phyloP scores from a whole-genome alignment of 768 basidiomycete species.

The Lactarius deliciosus region DNA sequence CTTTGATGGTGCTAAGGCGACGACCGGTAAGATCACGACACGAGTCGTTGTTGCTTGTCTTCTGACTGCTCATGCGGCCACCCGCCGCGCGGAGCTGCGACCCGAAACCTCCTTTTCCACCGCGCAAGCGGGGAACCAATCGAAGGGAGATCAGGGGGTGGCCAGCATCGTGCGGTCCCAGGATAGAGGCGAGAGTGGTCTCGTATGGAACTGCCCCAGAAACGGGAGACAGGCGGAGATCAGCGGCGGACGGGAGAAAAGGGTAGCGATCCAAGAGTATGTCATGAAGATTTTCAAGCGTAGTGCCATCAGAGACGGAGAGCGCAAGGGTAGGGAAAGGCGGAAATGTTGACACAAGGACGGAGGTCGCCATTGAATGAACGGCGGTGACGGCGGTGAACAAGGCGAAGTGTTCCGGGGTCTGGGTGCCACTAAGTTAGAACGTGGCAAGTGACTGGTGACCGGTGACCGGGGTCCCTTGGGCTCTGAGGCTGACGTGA shows the following conservation, averaged over 20 bases:
- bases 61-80: constrained; percentile 95
- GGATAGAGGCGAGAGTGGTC: constrained; percentile 40
- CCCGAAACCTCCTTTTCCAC: constrained; percentile 98
- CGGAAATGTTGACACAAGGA: constrained; percentile 60
- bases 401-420: background rate
- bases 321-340: constrained; percentile 60
- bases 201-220: constrained; percentile 37
- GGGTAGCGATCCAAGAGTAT: constrained; percentile 49
- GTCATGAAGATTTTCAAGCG: constrained; percentile 43
- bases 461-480: background rate
- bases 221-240: constrained; percentile 45
- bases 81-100: constrained; percentile 95
- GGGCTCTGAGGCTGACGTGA: background rate
- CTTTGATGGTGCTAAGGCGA: constrained; percentile 90
- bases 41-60: constrained; percentile 92
- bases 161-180: constrained; percentile 32
- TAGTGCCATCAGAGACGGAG: constrained; percentile 42
- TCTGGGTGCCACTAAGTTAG: background rate
- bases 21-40: constrained; percentile 91
- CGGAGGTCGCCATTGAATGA: constrained; percentile 46
- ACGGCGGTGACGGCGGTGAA: background rate
- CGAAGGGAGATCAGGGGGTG: constrained; percentile 59
- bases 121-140: constrained; percentile 69
- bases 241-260: constrained; percentile 43
- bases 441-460: background rate